These are phyloP conservation scores for Fragilaria crotonensis DNA, from an alignment of 108 stramenopile genomes.

Conservation along the genomic window DNA sequence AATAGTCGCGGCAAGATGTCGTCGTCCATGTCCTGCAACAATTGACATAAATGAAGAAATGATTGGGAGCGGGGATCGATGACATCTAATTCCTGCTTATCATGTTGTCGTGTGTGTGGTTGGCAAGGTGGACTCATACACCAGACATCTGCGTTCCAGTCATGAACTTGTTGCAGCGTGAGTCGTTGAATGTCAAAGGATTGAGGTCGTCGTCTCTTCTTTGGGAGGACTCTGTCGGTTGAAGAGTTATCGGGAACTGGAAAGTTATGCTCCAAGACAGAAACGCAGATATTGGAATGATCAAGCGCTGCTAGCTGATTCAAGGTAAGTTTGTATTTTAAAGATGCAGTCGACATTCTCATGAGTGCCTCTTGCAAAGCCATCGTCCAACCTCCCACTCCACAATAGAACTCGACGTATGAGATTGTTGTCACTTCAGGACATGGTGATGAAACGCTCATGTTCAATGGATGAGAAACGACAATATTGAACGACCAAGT, in stretches of 20 bases:
- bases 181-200: constrained; percentile 47
- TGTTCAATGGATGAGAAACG: no score
- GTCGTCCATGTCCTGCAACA: constrained; percentile 34
- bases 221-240: no score
- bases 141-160: constrained; percentile 61
- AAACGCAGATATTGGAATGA: constrained; percentile 66
- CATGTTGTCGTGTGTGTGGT: constrained; percentile 73
- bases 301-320: constrained; percentile 60
- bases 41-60: constrained; percentile 59
- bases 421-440: constrained; percentile 17
- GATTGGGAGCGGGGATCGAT: constrained; percentile 54
- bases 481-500: no score
- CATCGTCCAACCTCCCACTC: constrained; percentile 85
- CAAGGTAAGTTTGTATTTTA: constrained; percentile 2
- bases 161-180: constrained; percentile 30
- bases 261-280: constrained; percentile 64
- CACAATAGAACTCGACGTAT: constrained; percentile 89
- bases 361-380: constrained; percentile 53
- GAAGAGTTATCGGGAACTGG: not conserved
- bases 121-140: constrained; percentile 89
- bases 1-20: constrained; percentile 50
- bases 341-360: not conserved
- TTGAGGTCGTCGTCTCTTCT: constrained; percentile 3
- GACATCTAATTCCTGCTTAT: constrained; percentile 49
- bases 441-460: not conserved